Base-by-base conservation (phyloP, 768 basidiomycete species). In the Xerocomellus chrysenteron region DNA sequence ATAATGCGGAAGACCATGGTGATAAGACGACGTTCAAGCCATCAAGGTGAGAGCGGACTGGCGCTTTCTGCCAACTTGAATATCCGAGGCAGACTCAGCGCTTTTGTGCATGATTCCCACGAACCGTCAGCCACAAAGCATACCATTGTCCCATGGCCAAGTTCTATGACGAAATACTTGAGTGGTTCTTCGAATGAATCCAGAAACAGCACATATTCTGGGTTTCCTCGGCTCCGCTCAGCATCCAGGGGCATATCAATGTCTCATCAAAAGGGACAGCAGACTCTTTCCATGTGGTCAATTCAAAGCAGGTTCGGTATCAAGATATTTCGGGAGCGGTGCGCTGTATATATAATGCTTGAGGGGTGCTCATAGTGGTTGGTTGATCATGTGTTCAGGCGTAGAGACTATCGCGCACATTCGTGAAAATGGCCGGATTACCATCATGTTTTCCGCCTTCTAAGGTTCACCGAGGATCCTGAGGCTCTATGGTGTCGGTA, bases 271-370 rank as follows among this genome's bases (percentile, higher is more conserved):
- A 90, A 67, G 83, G 85, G 39, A 74, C 83, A 40, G 73, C 77
- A 60, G 82, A 82, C n/a, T 81, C 78, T 3, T 86, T 89, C 65
- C 84, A 84, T 57, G 67, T 88, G 56, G 76, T 78, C 17, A 74
- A 84, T 54, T 67, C 77, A 10, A 79, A 72, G 49, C 74, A 68
- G 48, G 84, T 86, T 3, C 88, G 86, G 86, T 90, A 89, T 61
- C 83, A 89, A 62, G 87, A 88, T 67, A 72, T 87, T 19, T 81
- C 8, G 87, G 87, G 9, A 83, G 84, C 58, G 85, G 86, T 85
- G 59, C 37, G 78, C 14, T n/a, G 8, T 35, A 52, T 41, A 19
- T 35, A 52, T 41, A 19, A 24, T 71, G 11, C 30, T 13, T 28
- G 7, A 37, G 16, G 21, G 26, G 4, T 33, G 21, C 13, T 39